phyloP scores from a whole-genome alignment of 192 early-diverging fungal species.

The Coemansia sp. region DNA sequence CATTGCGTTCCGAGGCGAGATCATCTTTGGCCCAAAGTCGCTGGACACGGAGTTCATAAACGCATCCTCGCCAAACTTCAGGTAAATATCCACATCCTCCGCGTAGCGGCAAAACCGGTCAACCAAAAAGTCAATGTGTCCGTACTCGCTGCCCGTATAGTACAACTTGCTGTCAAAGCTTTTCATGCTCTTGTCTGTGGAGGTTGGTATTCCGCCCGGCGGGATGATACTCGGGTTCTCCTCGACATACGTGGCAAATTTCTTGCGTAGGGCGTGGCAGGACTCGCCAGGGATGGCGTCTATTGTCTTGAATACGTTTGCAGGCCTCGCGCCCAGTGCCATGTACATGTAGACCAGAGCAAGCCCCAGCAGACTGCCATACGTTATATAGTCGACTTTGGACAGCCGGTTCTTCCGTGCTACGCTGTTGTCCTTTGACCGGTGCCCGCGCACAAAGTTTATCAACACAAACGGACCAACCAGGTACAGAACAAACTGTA shows the following conservation, averaged over 20 bases:
- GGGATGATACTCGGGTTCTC: slow-evolving; percentile 21
- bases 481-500: slow-evolving; percentile 42
- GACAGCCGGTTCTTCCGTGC: slow-evolving; percentile 21
- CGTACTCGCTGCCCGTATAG: slow-evolving; percentile 38
- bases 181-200: slow-evolving; percentile 6
- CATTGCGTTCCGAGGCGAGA: slow-evolving; percentile 17
- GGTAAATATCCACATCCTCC: slow-evolving; percentile 39
- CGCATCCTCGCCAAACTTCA: slow-evolving; percentile 44
- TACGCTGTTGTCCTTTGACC: slow-evolving; percentile 19
- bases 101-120: slow-evolving; percentile 43
- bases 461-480: slow-evolving; percentile 36
- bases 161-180: slow-evolving; percentile 18
- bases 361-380: slow-evolving; percentile 18
- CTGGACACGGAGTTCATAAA: slow-evolving; percentile 46
- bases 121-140: slow-evolving; percentile 42
- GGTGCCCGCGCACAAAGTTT: slow-evolving; percentile 28
- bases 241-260: slow-evolving; percentile 13
- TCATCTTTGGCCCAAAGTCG: slow-evolving; percentile 37
- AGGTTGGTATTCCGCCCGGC: slow-evolving; percentile 14
- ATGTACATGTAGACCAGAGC: slow-evolving; percentile 21
- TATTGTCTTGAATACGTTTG: slow-evolving; percentile 42
- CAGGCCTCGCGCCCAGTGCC: slow-evolving; percentile 17
- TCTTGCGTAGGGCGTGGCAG: slow-evolving; percentile 27
- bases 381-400: slow-evolving; percentile 25
- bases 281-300: slow-evolving; percentile 12